Conservation (phyloP, 177 flowering plant species). For the Vitis hybrid region DNA sequence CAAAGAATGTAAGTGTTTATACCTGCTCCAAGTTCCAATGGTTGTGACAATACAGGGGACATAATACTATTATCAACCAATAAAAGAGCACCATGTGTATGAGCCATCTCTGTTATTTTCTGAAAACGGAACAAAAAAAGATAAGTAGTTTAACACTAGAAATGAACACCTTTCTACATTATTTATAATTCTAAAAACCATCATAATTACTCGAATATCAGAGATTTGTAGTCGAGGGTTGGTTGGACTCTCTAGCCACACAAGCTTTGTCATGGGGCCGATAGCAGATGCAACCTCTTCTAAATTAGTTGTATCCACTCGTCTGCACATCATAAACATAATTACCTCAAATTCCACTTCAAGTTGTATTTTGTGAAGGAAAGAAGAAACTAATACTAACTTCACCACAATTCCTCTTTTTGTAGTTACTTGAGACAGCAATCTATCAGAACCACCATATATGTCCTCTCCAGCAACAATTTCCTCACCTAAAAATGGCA, state of each 20-base stretch:
- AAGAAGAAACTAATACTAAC: constrained; percentile 43
- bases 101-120: constrained; percentile 87
- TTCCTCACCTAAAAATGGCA: constrained; percentile 65
- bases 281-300: constrained; percentile 76
- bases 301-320: constrained; percentile 73
- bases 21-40: constrained; percentile 99
- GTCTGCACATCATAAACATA: constrained; percentile 42
- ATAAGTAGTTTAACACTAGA: not conserved
- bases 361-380: constrained; percentile 6
- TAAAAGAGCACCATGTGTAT: constrained; percentile 78
- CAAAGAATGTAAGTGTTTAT: constrained; percentile 4
- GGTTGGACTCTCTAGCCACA: constrained; percentile 98
- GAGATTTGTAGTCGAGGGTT: constrained; percentile 86
- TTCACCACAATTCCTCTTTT: constrained; percentile 75
- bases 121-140: constrained; percentile 23
- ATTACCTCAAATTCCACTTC: not conserved
- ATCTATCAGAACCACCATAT: constrained; percentile 98
- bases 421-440: constrained; percentile 81
- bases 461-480: constrained; percentile 97
- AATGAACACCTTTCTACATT: not conserved
- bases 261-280: constrained; percentile 81
- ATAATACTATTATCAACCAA: constrained; percentile 96
- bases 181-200: not conserved
- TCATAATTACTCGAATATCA: constrained; percentile 67
- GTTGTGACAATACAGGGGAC: constrained; percentile 92